Conservation (phyloP, 1,284 basidiomycete genomes). For the Melanopsichium pennsylvanicum region DNA sequence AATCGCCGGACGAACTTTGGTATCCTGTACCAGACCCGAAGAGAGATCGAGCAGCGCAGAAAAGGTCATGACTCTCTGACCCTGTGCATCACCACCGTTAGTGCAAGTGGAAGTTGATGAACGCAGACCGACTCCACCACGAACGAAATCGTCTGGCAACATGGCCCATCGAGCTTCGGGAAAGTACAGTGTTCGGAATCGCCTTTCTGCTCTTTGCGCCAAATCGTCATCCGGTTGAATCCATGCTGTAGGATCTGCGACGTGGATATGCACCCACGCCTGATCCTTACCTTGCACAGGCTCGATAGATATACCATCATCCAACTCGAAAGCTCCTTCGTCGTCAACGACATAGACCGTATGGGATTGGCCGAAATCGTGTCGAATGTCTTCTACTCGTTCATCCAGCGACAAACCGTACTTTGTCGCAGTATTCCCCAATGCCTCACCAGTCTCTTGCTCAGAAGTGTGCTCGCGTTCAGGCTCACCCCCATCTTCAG, state of each 20-base stretch:
- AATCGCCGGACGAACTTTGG: constrained; percentile 75
- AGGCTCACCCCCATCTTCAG: constrained; percentile 16
- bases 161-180: constrained; percentile 52
- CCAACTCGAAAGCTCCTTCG: constrained; percentile 80
- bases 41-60: constrained; percentile 75
- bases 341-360: constrained; percentile 93
- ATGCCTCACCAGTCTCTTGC: not conserved
- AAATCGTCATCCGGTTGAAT: constrained; percentile 77
- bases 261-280: constrained; percentile 87
- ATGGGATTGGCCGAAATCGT: constrained; percentile 80
- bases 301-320: constrained; percentile 86
- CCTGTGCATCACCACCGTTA: constrained; percentile 65
- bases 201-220: constrained; percentile 40
- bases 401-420: constrained; percentile 22
- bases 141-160: constrained; percentile 71
- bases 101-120: constrained; percentile 1
- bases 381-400: constrained; percentile 47
- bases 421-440: constrained; percentile 5
- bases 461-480: not conserved
- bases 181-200: constrained; percentile 54
- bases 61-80: constrained; percentile 76
- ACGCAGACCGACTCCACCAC: constrained; percentile 43
- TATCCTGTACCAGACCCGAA: constrained; percentile 76
- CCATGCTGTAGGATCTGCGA: constrained; percentile 88
- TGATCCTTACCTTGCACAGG: constrained; percentile 67